These are phyloP conservation scores for Colletotrichum cuscutae DNA, from an alignment of 2,329 filamentous ascomycete species.

Conservation along the genomic window DNA sequence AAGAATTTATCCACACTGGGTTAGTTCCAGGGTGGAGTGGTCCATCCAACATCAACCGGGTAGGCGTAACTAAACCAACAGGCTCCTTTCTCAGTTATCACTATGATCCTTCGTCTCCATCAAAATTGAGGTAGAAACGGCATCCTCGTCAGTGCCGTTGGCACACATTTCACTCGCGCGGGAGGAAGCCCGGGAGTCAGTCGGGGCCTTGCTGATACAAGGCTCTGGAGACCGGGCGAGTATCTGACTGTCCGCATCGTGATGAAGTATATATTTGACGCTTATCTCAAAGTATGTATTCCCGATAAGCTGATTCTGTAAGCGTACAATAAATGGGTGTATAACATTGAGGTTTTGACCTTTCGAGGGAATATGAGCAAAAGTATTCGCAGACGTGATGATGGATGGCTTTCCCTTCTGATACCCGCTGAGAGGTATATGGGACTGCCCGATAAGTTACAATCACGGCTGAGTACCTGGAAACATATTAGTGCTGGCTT, in stretches of 20 bases:
- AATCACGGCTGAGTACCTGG: background rate
- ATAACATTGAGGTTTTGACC: too few species aligned
- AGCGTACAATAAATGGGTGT: too few species aligned
- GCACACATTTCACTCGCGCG: background rate
- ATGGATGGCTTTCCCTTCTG: background rate
- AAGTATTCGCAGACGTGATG: too few species aligned
- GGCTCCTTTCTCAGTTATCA: background rate
- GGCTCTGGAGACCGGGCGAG: background rate
- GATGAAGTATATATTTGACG: background rate
- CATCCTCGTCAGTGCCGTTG: background rate
- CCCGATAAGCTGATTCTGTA: too few species aligned
- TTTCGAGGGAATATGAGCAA: too few species aligned
- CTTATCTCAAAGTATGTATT: too few species aligned
- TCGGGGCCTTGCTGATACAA: background rate
- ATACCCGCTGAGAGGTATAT: background rate
- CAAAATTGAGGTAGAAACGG: background rate
- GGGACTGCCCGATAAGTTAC: background rate
- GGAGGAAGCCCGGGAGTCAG: background rate
- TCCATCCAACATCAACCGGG: background rate
- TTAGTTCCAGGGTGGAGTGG: conserved; percentile 7
- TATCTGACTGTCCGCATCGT: too few species aligned
- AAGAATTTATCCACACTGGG: background rate
- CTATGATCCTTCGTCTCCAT: background rate
- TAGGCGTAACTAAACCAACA: background rate
- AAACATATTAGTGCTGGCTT: too few species aligned